These are phyloP conservation scores for Magnaporthiopsis rhizophila DNA, from an alignment of 2,329 filamentous ascomycete species.

Conservation along the genomic window DNA sequence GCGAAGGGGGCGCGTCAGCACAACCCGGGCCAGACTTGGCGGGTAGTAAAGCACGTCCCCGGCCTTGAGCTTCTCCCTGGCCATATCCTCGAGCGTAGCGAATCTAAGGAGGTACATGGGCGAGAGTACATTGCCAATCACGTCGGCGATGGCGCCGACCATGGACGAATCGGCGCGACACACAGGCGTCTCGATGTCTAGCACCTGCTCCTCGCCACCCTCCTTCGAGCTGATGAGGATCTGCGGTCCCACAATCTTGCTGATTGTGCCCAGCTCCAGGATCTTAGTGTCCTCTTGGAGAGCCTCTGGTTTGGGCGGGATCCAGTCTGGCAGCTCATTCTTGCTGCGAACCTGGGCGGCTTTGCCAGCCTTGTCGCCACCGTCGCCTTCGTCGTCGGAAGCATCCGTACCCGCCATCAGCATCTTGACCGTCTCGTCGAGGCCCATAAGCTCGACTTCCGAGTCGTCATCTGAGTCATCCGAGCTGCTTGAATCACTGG, in stretches of 20 bases:
- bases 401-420: constrained; percentile 77
- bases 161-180: constrained; percentile 69
- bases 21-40: constrained; percentile 67
- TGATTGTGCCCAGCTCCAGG: constrained; percentile 64
- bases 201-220: constrained; percentile 74
- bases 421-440: constrained; percentile 76
- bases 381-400: constrained; percentile 30
- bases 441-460: constrained; percentile 61
- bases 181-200: constrained; percentile 77
- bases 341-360: constrained; percentile 61
- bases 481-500: constrained; percentile 48
- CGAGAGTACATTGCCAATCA: constrained; percentile 75
- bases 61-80: constrained; percentile 55
- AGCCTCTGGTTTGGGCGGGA: constrained; percentile 65
- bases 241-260: constrained; percentile 70
- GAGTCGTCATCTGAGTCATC: constrained; percentile 52
- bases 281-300: constrained; percentile 72
- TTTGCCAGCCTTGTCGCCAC: constrained; percentile 16
- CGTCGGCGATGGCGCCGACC: constrained; percentile 76
- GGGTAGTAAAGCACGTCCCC: constrained; percentile 75
- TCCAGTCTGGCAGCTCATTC: constrained; percentile 64
- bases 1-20: constrained; percentile 78
- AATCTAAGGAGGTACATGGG: constrained; percentile 83
- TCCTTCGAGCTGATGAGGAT: constrained; percentile 71
- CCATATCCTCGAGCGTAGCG: constrained; percentile 50